A percentile compares a stretch with the other conserved stretches of the same genome.
These are phyloP conservation scores for Tilletia caries DNA, from an alignment of 1,284 basidiomycete genomes.

Conservation along the genomic window DNA sequence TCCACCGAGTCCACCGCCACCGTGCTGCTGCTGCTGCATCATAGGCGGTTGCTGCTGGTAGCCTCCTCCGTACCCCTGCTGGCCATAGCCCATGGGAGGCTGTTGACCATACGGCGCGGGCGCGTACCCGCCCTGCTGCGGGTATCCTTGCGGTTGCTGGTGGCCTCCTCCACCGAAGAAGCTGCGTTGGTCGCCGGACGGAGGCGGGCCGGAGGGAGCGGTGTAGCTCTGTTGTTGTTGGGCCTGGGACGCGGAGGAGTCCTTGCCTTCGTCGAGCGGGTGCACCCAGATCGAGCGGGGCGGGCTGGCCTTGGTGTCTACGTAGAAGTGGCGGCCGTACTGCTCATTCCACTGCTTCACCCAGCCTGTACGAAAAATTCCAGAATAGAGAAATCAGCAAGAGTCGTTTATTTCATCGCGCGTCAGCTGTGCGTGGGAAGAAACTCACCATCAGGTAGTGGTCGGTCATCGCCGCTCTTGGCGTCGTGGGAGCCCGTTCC, in stretches of 20 bases:
- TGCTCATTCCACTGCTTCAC: constrained; percentile 49
- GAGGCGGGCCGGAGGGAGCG: constrained; percentile 32
- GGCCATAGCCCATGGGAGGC: neutral
- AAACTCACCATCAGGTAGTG: constrained; percentile 27
- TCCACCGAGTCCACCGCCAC: neutral
- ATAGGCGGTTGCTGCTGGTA: constrained; percentile 23
- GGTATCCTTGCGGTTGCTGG: constrained; percentile 17
- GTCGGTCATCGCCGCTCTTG: constrained; percentile 31
- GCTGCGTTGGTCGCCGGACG: constrained; percentile 26
- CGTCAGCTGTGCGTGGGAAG: neutral
- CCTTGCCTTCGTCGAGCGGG: constrained; percentile 34
- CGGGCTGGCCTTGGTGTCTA: constrained; percentile 45
- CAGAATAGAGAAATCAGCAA: no score
- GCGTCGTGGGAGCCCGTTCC: no score
- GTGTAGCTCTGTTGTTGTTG: constrained; percentile 21
- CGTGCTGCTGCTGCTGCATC: constrained; percentile 13
- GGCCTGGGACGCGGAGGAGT: neutral
- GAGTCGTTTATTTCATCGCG: no score
- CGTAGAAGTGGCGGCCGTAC: constrained; percentile 50
- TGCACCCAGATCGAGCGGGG: constrained; percentile 50
- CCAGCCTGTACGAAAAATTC: constrained; percentile 29
- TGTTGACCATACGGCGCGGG: constrained; percentile 16
- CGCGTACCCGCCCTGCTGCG: constrained; percentile 5
- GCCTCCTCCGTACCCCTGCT: constrained; percentile 28
- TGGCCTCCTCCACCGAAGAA: constrained; percentile 16